Conservation (phyloP, 352 stramenopile species). For the Discostella stelligera region DNA sequence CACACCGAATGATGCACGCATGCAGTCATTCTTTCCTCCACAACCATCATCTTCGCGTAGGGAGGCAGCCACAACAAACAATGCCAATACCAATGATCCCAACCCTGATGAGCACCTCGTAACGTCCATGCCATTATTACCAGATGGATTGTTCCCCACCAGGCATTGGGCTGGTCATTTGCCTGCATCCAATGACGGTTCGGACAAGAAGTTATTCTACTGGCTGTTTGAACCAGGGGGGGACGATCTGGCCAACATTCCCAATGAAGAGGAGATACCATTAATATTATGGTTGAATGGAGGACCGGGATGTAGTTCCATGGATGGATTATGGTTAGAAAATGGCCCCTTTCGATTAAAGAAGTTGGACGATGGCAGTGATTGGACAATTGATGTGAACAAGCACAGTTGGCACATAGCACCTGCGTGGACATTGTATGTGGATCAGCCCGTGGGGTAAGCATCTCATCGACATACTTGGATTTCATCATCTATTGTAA, state of each 20-base stretch:
- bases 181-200: conserved; percentile 43
- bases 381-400: conserved; percentile 66
- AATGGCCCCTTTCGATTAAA: conserved; percentile 72
- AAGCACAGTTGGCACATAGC: conserved; percentile 81
- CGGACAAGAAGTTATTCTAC: conserved; percentile 82
- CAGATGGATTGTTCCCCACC: conserved; percentile 47
- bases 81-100: conserved; percentile 1
- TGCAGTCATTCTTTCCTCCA: neutral
- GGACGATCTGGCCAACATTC: neutral
- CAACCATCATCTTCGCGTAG: conserved; percentile 8
- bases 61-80: neutral
- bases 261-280: conserved; percentile 43
- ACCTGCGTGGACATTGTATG: conserved; percentile 85
- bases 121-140: conserved; percentile 62
- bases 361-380: conserved; percentile 29
- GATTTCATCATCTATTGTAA: neutral
- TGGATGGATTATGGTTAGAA: conserved; percentile 78
- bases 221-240: conserved; percentile 73
- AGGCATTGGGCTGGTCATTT: conserved; percentile 72
- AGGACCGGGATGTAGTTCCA: conserved; percentile 82
- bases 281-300: conserved; percentile 86
- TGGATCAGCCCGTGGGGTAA: conserved; percentile 87
- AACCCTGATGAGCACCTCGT: conserved; percentile 67
- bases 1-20: conserved; percentile 4
- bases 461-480: conserved; percentile 1